A percentile compares a stretch with the other conserved stretches of the same genome.
Conservation (phyloP, 2,329 filamentous ascomycete species). For the Coniella vitis region DNA sequence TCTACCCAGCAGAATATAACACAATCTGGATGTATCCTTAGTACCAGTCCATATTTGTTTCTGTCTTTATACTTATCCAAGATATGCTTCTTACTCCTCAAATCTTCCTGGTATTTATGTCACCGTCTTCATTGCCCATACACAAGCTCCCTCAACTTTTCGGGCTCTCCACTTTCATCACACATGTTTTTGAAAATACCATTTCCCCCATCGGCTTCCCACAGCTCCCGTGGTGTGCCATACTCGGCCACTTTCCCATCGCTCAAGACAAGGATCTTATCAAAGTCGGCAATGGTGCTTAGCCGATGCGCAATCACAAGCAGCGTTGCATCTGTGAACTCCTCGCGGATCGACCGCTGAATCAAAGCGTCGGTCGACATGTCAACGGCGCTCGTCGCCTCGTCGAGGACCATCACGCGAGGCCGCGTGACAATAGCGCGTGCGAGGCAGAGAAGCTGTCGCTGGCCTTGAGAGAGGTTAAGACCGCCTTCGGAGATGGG, state of each 20-base stretch:
- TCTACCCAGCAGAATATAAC: too few species aligned
- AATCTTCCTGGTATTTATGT: too few species aligned
- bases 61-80: too few species aligned
- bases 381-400: constrained; percentile 73
- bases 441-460: constrained; percentile 69
- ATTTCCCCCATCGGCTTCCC: constrained; percentile 37
- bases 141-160: constrained; percentile 43
- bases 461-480: constrained; percentile 70
- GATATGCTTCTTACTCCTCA: too few species aligned
- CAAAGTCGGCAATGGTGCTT: constrained; percentile 71
- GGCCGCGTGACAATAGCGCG: constrained; percentile 65
- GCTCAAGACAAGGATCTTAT: constrained; percentile 64
- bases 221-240: constrained; percentile 56
- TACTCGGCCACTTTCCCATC: constrained; percentile 63
- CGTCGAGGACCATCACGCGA: constrained; percentile 73
- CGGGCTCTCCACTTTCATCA: constrained; percentile 52
- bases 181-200: constrained; percentile 59
- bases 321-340: constrained; percentile 62
- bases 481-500: constrained; percentile 65
- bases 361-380: constrained; percentile 70
- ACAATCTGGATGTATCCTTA: too few species aligned
- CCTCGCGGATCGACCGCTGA: constrained; percentile 64
- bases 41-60: too few species aligned
- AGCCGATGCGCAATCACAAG: constrained; percentile 71
- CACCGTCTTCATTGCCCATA: constrained; percentile 24